Conservation (phyloP, 2,329 filamentous ascomycete genomes). For the Monilinia polystroma region DNA sequence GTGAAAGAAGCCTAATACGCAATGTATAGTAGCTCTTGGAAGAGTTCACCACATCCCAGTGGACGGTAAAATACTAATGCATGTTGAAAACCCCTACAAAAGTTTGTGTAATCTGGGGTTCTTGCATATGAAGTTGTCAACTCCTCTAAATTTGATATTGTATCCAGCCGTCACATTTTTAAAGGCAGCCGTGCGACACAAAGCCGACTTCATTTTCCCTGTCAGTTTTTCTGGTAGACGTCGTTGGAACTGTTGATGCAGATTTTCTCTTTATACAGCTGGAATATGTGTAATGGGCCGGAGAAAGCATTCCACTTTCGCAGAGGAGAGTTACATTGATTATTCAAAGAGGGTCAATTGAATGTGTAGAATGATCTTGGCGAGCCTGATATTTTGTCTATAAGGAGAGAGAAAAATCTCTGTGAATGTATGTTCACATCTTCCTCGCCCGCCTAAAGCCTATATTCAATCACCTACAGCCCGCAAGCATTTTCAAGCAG, state of each 20-base stretch:
- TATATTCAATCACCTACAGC: background rate
- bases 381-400: background rate
- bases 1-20: background rate
- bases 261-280: background rate
- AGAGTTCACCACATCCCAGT: no score
- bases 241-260: background rate
- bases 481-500: background rate
- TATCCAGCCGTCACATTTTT: background rate
- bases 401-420: background rate
- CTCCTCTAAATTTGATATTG: background rate
- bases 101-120: background rate
- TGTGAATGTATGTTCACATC: background rate
- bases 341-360: background rate
- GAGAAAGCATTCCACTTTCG: background rate
- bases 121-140: background rate
- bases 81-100: background rate
- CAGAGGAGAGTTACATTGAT: conserved; percentile 4
- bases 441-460: background rate
- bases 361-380: background rate
- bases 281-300: background rate
- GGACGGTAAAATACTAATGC: background rate
- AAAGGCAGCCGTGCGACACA: background rate
- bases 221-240: background rate
- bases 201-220: background rate
- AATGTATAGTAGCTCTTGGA: background rate